These are phyloP conservation scores for Spencermartinsiella ligniputridi DNA, from an alignment of 1,139 yeast genomes.

Conservation along the genomic window DNA sequence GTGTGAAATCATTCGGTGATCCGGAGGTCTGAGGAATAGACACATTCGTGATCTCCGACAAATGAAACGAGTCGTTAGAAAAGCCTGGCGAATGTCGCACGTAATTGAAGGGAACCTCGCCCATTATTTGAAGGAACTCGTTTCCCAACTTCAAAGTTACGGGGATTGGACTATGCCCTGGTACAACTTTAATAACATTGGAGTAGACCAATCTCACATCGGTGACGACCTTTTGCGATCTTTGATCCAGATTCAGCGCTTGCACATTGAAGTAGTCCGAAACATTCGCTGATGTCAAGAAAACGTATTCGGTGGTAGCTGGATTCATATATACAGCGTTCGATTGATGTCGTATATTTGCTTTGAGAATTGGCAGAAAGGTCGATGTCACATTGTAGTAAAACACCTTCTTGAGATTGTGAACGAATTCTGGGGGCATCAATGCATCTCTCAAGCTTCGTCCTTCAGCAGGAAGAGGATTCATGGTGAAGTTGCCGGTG, in stretches of 20 bases:
- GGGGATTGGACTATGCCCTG: constrained; percentile 32
- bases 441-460: constrained; percentile 20
- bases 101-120: constrained; percentile 49
- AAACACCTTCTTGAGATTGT: constrained; percentile 53
- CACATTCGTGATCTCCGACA: constrained; percentile 44
- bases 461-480: constrained; percentile 32
- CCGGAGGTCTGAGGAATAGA: constrained; percentile 38
- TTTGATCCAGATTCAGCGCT: constrained; percentile 22
- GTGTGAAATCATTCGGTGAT: constrained; percentile 54
- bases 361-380: constrained; percentile 36
- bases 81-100: constrained; percentile 29
- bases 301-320: constrained; percentile 19
- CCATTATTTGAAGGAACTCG: constrained; percentile 55
- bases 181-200: constrained; percentile 12
- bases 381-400: constrained; percentile 58
- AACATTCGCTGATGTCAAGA: constrained; percentile 24
- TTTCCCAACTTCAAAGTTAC: constrained; percentile 67
- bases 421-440: constrained; percentile 46
- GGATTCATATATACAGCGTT: constrained; percentile 25
- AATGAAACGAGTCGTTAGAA: constrained; percentile 23
- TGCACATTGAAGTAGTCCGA: constrained; percentile 20
- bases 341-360: constrained; percentile 19
- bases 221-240: constrained; percentile 21
- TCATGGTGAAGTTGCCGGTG: constrained; percentile 49
- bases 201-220: constrained; percentile 23